A percentile compares a stretch with the other conserved stretches of the same genome.
These are phyloP conservation scores for Aspergillus ibericus DNA, from an alignment of 2,329 filamentous ascomycete species.

Conservation along the genomic window DNA sequence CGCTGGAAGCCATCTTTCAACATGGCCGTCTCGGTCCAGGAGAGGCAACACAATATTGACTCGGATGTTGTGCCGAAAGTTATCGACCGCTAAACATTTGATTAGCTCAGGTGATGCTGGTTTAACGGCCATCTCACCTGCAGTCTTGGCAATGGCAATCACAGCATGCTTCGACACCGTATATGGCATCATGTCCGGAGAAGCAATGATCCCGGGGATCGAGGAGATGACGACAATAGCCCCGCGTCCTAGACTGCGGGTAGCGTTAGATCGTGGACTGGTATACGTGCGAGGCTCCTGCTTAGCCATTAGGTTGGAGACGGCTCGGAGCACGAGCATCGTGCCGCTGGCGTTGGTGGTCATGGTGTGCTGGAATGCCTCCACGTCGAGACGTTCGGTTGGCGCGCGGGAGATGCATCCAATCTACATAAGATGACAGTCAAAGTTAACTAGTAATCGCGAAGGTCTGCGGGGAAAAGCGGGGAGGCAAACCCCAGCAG, in stretches of 20 bases:
- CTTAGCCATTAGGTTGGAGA: not conserved
- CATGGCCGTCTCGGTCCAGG: slow-evolving; percentile 3
- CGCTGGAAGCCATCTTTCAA: not conserved
- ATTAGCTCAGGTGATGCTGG: too few relatives aligned
- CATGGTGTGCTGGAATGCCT: slow-evolving; percentile 51
- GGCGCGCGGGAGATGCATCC: slow-evolving; percentile 39
- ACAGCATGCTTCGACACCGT: slow-evolving; percentile 59
- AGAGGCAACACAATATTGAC: slow-evolving; percentile 32
- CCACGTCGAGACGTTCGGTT: slow-evolving; percentile 53
- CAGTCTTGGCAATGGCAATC: slow-evolving; percentile 56
- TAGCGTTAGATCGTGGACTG: not conserved
- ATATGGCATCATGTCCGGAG: slow-evolving; percentile 47
- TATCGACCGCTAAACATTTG: slow-evolving; percentile 48
- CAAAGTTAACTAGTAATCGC: too few relatives aligned
- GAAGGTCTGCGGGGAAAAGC: too few relatives aligned
- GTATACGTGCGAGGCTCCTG: slow-evolving; percentile 2
- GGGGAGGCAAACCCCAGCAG: slow-evolving; percentile 48
- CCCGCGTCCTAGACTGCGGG: slow-evolving; percentile 32
- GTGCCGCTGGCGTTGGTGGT: not conserved
- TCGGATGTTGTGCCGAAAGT: slow-evolving; percentile 40
- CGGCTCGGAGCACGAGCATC: slow-evolving; percentile 5
- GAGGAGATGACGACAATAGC: slow-evolving; percentile 28
- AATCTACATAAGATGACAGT: not conserved
- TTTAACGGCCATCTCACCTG: slow-evolving; percentile 25
- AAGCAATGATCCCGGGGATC: not conserved